Conservation (phyloP, 768 basidiomycete genomes). For the Boletus speciosus region DNA sequence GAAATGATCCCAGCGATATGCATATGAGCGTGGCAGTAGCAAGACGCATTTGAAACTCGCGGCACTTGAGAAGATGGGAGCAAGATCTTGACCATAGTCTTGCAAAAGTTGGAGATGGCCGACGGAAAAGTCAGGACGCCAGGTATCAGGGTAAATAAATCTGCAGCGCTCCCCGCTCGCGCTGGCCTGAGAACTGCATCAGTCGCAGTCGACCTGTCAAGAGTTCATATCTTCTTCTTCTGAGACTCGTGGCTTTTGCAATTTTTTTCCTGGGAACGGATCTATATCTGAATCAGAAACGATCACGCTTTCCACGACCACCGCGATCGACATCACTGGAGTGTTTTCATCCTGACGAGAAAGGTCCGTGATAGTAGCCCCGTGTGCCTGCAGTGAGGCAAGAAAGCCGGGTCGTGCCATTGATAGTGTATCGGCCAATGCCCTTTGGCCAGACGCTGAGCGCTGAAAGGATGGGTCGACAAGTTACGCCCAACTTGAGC, state of each 20-base stretch:
- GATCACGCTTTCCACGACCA: conserved; percentile 6
- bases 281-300: background rate
- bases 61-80: background rate
- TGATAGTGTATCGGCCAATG: conserved; percentile 22
- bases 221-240: background rate
- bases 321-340: conserved; percentile 11
- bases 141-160: background rate
- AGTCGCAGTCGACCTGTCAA: background rate
- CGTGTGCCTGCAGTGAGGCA: conserved; percentile 5
- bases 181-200: background rate
- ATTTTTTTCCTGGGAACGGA: conserved; percentile 14
- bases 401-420: background rate
- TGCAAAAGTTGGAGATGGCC: background rate
- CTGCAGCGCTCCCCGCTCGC: background rate
- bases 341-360: background rate
- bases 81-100: conserved; percentile 2
- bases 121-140: background rate
- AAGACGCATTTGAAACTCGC: conserved; percentile 8
- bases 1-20: conserved; percentile 9
- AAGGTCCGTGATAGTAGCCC: background rate
- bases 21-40: background rate
- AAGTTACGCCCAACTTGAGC: conserved; percentile 8
- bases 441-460: background rate
- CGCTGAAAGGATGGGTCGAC: conserved; percentile 9
- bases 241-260: conserved; percentile 1